phyloP scores from a whole-genome alignment of 371 early-diverging fungal species.

The Globomyces sp. region DNA sequence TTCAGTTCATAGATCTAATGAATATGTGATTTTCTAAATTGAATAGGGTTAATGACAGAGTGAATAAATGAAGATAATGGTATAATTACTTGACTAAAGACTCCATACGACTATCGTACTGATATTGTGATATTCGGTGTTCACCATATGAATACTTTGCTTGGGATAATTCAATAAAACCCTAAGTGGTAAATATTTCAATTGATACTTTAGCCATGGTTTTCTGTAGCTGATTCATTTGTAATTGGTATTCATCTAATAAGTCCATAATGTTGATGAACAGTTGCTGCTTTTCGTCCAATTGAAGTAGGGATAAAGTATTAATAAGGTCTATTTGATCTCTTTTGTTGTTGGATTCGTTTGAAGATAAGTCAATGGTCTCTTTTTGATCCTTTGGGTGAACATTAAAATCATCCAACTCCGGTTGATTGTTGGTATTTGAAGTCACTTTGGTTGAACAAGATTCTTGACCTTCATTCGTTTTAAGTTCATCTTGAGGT shows the following conservation, averaged over 20 bases:
- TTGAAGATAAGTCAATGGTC: too few relatives aligned
- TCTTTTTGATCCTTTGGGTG: too few relatives aligned
- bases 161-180: slow-evolving; percentile 10
- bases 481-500: neutral
- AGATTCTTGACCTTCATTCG: neutral
- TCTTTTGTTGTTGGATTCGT: too few relatives aligned
- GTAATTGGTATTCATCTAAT: neutral
- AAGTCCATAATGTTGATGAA: slow-evolving; percentile 13
- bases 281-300: neutral
- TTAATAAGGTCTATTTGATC: too few relatives aligned
- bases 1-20: too few relatives aligned
- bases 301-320: too few relatives aligned
- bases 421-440: too few relatives aligned
- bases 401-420: too few relatives aligned
- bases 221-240: neutral
- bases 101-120: slow-evolving; percentile 12
- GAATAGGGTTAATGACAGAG: too few relatives aligned
- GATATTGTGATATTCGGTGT: neutral
- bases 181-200: neutral
- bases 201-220: slow-evolving; percentile 7
- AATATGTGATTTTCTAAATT: too few relatives aligned
- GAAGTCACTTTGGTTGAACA: too few relatives aligned
- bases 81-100: neutral
- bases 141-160: slow-evolving; percentile 2
- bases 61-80: too few relatives aligned